A percentile compares a stretch with the other conserved stretches of the same genome.
Conservation (phyloP, 2,329 filamentous ascomycete genomes). For the Xylaria sp. region DNA sequence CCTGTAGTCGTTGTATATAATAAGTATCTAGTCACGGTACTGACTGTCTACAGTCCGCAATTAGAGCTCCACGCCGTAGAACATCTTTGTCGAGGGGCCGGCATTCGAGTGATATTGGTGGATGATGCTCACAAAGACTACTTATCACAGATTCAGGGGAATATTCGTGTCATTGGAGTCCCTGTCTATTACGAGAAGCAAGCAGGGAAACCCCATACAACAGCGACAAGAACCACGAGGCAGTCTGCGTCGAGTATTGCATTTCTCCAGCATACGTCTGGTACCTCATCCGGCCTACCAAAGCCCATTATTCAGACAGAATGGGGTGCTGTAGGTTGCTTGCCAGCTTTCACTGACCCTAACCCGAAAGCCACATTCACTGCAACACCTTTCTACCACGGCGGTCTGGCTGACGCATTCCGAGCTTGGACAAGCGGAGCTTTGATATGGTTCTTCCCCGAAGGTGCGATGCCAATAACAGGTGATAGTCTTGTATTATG, state of each 20-base stretch:
- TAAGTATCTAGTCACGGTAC: neutral
- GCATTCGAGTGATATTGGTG: slow-evolving; percentile 57
- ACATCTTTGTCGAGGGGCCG: slow-evolving; percentile 62
- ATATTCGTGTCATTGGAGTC: slow-evolving; percentile 37
- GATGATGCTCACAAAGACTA: slow-evolving; percentile 50
- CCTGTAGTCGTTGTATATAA: neutral
- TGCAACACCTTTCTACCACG: slow-evolving; percentile 74
- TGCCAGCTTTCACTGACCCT: slow-evolving; percentile 58
- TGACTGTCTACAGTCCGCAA: slow-evolving; percentile 56
- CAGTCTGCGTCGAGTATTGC: slow-evolving; percentile 54
- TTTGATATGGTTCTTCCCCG: slow-evolving; percentile 71
- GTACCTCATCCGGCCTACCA: slow-evolving; percentile 71
- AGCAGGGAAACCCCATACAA: neutral
- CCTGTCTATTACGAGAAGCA: slow-evolving; percentile 22
- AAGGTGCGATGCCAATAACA: slow-evolving; percentile 66
- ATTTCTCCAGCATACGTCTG: slow-evolving; percentile 72
- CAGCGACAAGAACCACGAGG: neutral
- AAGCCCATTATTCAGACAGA: slow-evolving; percentile 72
- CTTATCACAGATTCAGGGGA: slow-evolving; percentile 16
- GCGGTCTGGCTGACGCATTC: slow-evolving; percentile 71
- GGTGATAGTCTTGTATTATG: slow-evolving; percentile 62
- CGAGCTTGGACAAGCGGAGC: slow-evolving; percentile 70
- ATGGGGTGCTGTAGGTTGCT: slow-evolving; percentile 63
- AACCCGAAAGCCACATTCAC: slow-evolving; percentile 65
- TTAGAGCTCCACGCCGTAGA: slow-evolving; percentile 58